Evolutionary conservation across 2,329 filamentous ascomycete species (phyloP).

Genomic region (Aureobasidium subglaciale): DNA sequence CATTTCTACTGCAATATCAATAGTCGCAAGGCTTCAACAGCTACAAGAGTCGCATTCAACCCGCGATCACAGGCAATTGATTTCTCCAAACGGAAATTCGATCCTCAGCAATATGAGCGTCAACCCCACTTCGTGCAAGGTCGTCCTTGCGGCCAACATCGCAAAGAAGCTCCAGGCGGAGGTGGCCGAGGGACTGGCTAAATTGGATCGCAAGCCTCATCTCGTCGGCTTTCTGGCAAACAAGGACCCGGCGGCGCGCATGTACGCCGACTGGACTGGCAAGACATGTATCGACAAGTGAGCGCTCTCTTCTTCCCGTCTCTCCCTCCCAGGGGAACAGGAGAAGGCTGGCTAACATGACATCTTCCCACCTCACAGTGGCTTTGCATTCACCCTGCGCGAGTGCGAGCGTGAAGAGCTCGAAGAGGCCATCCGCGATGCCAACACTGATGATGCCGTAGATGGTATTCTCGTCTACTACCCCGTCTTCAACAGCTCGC

Average conservation of each 20-base stretch:
- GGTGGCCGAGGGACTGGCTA: slow-evolving; percentile 66
- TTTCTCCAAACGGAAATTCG: background rate
- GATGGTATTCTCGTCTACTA: slow-evolving; percentile 98
- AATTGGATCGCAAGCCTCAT: slow-evolving; percentile 65
- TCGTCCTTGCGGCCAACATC: slow-evolving; percentile 80
- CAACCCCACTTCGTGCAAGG: slow-evolving; percentile 64
- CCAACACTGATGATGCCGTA: slow-evolving; percentile 69
- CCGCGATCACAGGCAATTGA: background rate
- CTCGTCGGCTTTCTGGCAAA: slow-evolving; percentile 91
- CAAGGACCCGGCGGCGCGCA: slow-evolving; percentile 77
- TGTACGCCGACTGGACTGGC: slow-evolving; percentile 95
- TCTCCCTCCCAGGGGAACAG: background rate
- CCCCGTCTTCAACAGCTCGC: slow-evolving; percentile 83
- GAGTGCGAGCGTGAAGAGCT: slow-evolving; percentile 79
- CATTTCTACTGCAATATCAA: background rate
- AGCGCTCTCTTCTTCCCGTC: slow-evolving; percentile 33
- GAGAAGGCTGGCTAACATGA: background rate
- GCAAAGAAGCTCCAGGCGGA: slow-evolving; percentile 74
- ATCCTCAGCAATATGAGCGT: background rate
- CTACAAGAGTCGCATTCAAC: background rate
- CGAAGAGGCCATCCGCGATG: slow-evolving; percentile 78
- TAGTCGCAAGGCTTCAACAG: background rate
- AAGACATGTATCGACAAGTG: slow-evolving; percentile 96
- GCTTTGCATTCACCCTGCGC: slow-evolving; percentile 81
- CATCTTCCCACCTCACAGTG: slow-evolving; percentile 45